Evolutionary conservation across 2,329 filamentous ascomycete genomes (phyloP), one percentile per base, ranked within the genome.

Genomic region (Pestalotiopsis sp.): DNA sequence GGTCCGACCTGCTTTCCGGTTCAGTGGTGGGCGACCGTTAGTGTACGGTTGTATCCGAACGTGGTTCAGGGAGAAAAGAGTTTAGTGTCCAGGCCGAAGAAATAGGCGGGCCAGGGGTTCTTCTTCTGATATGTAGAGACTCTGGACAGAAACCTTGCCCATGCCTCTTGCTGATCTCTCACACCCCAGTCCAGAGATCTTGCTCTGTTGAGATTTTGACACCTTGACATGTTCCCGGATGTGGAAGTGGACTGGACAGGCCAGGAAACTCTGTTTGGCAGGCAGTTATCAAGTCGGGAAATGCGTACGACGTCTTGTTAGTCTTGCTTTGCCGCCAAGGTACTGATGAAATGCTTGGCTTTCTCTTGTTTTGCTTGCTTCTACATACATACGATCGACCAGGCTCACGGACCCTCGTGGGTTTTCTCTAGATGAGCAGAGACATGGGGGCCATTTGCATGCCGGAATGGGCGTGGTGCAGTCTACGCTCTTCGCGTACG

Each of bases 1-100:
- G 20, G 39, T 25, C 61, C 61, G 61, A 45, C 14, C 45, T 64
- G 61, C 14, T 52, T 64, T 64, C 61, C 61, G 36, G n/a, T 64
- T 64, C 36, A 36, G 39, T 62, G 13, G 14, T 31, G 27, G 61
- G 36, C 20, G 61, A 27, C 61, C 61, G 61, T 25, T 64, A 49
- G 61, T 52, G 38, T n/a, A 64, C 61, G 41, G 41, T 23, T 64
- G 61, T 41, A 49, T 52, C 61, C 61, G 41, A 62, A 39, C 45
- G 17, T n/a, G 45, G 45, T 4, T n/a, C 27, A 36, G 14, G 17
- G 59, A 62, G 27, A 20, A 39, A 20, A 36, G 59, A 59, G 27
- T 11, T n/a, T 17, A 23, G n/a, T 23, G 27, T 36, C 12, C 58
- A 60, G 27, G 17, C 13, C 17, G 31, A 36, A 7, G 31, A 36